phyloP scores from a whole-genome alignment of 495 filamentous ascomycete species.

The Aspergillus homomorphus region DNA sequence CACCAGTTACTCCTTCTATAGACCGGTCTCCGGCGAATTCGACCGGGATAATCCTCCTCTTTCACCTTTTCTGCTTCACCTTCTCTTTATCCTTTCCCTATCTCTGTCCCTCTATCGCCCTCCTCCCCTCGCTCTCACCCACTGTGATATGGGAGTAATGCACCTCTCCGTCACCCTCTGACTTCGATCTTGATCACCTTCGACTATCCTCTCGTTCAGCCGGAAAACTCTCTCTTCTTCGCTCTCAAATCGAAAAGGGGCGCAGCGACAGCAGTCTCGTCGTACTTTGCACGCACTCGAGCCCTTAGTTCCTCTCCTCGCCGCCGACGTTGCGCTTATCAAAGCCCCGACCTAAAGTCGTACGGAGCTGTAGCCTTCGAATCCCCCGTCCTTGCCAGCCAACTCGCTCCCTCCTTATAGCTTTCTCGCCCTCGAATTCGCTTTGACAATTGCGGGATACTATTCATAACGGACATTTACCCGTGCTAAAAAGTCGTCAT shows the following conservation, averaged over 20 bases:
- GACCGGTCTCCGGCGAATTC: background rate
- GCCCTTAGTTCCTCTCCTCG: background rate
- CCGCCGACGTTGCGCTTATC: background rate
- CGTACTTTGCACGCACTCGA: background rate
- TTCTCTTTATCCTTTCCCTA: background rate
- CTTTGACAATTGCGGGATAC: background rate
- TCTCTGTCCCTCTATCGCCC: background rate
- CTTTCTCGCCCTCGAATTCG: background rate
- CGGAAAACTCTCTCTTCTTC: background rate
- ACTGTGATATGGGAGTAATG: conserved; percentile 2
- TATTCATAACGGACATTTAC: background rate
- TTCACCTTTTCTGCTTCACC: conserved; percentile 2
- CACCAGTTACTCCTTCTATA: conserved; percentile 8
- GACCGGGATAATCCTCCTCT: background rate
- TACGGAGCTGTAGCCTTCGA: background rate
- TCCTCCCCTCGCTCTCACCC: background rate
- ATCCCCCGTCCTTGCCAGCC: background rate
- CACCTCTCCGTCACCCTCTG: background rate
- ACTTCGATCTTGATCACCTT: background rate
- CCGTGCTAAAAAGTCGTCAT: background rate
- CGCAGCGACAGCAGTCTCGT: background rate
- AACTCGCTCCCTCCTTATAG: background rate
- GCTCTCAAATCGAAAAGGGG: background rate
- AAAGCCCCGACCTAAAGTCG: background rate
- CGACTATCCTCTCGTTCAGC: background rate